phyloP scores from a whole-genome alignment of 306 rosid species.

The Cicer pinnatifidum region DNA sequence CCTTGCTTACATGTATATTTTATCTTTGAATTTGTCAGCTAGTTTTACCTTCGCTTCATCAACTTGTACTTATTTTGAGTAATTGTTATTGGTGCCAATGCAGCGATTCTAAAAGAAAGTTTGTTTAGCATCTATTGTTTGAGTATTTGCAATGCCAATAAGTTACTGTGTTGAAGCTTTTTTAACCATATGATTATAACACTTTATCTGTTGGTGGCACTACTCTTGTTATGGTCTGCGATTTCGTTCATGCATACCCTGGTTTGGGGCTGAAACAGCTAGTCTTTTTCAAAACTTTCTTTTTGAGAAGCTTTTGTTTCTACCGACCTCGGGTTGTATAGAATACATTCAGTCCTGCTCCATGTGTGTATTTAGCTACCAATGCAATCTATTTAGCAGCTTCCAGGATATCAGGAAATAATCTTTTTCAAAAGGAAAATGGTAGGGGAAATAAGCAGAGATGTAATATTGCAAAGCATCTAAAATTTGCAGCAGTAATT shows the following conservation, averaged over 20 bases:
- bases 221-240: constrained; percentile 26
- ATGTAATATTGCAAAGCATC: constrained; percentile 18
- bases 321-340: background rate
- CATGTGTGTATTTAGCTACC: background rate
- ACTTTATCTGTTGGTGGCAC: constrained; percentile 8
- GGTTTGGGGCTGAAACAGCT: background rate
- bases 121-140: constrained; percentile 1
- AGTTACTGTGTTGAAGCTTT: constrained; percentile 22
- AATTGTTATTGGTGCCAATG: constrained; percentile 30
- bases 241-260: constrained; percentile 9
- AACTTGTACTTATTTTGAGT: constrained; percentile 10
- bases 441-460: background rate
- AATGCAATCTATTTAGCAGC: constrained; percentile 27
- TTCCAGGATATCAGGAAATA: background rate
- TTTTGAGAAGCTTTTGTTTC: constrained; percentile 6
- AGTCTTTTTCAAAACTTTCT: background rate
- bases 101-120: constrained; percentile 3
- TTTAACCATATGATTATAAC: background rate
- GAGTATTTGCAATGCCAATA: constrained; percentile 11
- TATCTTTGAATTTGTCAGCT: background rate
- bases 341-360: background rate
- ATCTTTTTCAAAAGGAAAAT: background rate
- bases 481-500: constrained; percentile 1
- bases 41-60: constrained; percentile 9
- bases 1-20: constrained; percentile 20